Percentiles rank a stretch among this genome's conserved stretches.
phyloP scores from a whole-genome alignment of 192 early-diverging fungal species.

The Podila minutissima region DNA sequence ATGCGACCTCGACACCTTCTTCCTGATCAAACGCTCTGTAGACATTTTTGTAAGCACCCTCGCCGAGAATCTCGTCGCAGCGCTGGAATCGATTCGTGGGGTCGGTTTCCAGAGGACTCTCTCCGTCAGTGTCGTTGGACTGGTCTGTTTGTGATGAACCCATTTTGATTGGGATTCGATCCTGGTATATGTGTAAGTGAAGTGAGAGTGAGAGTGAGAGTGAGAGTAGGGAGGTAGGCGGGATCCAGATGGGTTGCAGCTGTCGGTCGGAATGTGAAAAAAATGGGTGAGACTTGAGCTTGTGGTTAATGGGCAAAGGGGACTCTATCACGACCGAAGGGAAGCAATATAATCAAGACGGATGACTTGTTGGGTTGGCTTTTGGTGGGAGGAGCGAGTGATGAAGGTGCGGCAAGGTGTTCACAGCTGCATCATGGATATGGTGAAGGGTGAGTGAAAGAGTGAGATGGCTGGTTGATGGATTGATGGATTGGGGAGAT shows the following conservation, averaged over 20 bases:
- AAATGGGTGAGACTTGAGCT: no score
- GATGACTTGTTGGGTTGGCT: no score
- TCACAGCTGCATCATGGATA: neutral
- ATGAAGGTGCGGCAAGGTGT: no score
- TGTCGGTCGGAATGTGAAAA: no score
- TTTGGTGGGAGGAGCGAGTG: no score
- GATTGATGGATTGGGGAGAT: neutral
- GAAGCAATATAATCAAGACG: no score
- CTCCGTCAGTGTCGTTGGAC: slow-evolving; percentile 50
- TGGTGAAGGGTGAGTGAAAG: neutral
- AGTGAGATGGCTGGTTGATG: neutral
- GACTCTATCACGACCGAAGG: no score
- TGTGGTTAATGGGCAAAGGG: no score
- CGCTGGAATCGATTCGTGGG: slow-evolving; percentile 75
- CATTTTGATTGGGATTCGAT: slow-evolving; percentile 13
- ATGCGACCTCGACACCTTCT: slow-evolving; percentile 90
- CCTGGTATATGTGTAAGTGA: neutral
- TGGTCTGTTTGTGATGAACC: slow-evolving; percentile 23
- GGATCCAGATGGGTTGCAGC: neutral
- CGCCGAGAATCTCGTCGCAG: slow-evolving; percentile 68
- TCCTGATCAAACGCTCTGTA: slow-evolving; percentile 86
- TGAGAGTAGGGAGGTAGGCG: neutral
- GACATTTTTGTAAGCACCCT: slow-evolving; percentile 87
- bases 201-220: neutral
- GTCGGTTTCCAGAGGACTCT: slow-evolving; percentile 58